Base-by-base conservation (phyloP, 169 alveolate species). In the Eimeria zaria region DNA sequence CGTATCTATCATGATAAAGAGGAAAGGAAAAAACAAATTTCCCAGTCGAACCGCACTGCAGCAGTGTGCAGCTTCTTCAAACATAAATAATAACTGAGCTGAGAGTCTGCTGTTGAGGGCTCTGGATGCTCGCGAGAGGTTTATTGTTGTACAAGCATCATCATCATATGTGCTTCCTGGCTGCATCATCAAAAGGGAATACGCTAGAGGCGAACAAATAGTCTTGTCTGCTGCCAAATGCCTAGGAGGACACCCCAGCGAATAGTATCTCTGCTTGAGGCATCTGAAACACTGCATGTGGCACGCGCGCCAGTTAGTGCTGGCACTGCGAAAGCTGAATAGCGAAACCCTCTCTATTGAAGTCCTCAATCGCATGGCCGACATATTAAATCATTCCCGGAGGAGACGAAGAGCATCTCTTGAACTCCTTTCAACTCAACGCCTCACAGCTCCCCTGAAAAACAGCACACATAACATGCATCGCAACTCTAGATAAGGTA, bases 81-180 rank as follows among this genome's bases (percentile, higher is more conserved):
- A 81, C 90, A 81, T 48, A 74, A 74, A 33, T 73, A 64, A 64
- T 41, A 41, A 2, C 27, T n/a, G 64, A 27, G 90, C 48, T 81
- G 73, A 53, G 51, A 48, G 48, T 53, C 90, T 81, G 67, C 90
- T 81, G 51, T n/a, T n/a, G 90, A 48, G 62, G 90, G 71, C 73
- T n/a, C 9, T 81, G 73, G 48, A 62, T 69, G 11, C 20, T 69
- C 44, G 78, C 44, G 78, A 69, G 44, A 69, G 44, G 20, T 33
- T 33, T 14, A 69, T 48, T 33, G 48, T 33, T 30, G 48, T 33
- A 69, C 27, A 69, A 51, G 12, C 58, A 51, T 51, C 5, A 12
- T 51, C 5, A 51, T 12, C 58, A 51, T 51, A 51, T 51, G 58
- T 51, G 58, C 58, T 51, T 51, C 58, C 58, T 51, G 58, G 12